phyloP scores from a whole-genome alignment of 345 rosid genomes.

The Bretschneidera sinensis region DNA sequence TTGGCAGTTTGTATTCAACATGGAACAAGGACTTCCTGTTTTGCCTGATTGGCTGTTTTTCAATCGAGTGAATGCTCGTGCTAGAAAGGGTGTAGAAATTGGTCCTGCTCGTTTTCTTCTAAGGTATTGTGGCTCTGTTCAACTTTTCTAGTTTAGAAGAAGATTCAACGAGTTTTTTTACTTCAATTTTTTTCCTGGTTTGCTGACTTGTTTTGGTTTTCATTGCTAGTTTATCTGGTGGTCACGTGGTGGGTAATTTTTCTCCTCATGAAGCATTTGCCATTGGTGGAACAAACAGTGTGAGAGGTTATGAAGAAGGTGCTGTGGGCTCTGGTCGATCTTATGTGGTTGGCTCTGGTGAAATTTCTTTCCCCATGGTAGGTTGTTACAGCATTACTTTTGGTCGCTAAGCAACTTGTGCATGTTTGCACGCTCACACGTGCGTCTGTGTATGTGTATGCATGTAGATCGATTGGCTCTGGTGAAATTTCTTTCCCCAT shows the following conservation, averaged over 20 bases:
- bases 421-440: too few species aligned
- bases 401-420: too few species aligned
- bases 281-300: conserved; percentile 92
- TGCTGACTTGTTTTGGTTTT: conserved; percentile 23
- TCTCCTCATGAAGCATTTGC: conserved; percentile 93
- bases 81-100: conserved; percentile 67
- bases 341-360: conserved; percentile 78
- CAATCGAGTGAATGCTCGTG: conserved; percentile 82
- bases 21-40: conserved; percentile 94
- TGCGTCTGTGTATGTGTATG: too few species aligned
- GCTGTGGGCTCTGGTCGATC: conserved; percentile 96
- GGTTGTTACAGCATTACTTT: too few species aligned
- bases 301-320: conserved; percentile 97
- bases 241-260: conserved; percentile 85
- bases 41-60: conserved; percentile 83
- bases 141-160: not conserved
- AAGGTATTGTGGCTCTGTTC: conserved; percentile 39
- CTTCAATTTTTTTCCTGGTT: not conserved
- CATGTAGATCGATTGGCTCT: too few species aligned
- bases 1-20: conserved; percentile 71
- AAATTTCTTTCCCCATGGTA: conserved; percentile 87
- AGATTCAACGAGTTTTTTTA: not conserved
- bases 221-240: conserved; percentile 65
- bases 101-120: conserved; percentile 73
- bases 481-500: too few species aligned